A percentile compares a stretch with the other conserved stretches of the same genome.
Conservation (phyloP, 2,329 filamentous ascomycete genomes). For the Talaromyces sp. region DNA sequence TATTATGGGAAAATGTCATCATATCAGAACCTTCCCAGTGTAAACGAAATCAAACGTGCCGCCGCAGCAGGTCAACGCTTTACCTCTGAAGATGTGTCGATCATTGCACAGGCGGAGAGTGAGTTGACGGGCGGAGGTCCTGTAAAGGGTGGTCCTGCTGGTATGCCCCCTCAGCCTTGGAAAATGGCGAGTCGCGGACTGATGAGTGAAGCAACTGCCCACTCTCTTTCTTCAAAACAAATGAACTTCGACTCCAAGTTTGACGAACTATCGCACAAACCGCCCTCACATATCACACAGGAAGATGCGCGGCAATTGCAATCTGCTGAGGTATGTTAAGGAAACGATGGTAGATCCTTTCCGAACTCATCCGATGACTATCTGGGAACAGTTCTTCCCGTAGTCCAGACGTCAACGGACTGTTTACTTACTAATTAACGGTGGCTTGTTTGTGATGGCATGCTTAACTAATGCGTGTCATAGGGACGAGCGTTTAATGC, state of each 20-base stretch:
- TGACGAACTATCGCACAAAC: constrained; percentile 32
- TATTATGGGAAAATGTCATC: constrained; percentile 7
- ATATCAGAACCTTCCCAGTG: constrained; percentile 26
- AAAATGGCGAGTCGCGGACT: too few species aligned
- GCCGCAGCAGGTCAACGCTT: constrained; percentile 33
- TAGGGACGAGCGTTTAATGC: constrained; percentile 35
- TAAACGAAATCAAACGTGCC: constrained; percentile 31
- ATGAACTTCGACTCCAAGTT: constrained; percentile 35
- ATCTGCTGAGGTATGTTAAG: constrained; percentile 27
- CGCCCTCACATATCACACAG: constrained; percentile 31
- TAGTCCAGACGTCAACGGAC: background rate
- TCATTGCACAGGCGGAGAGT: constrained; percentile 32
- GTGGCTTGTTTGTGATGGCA: background rate
- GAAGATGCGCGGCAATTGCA: constrained; percentile 33
- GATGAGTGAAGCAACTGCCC: constrained; percentile 28
- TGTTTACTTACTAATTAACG: background rate
- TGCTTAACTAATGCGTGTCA: background rate
- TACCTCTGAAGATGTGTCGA: constrained; percentile 31
- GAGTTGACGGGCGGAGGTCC: constrained; percentile 31
- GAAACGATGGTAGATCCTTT: background rate
- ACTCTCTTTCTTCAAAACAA: constrained; percentile 32
- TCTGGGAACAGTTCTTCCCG: background rate
- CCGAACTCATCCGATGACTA: background rate
- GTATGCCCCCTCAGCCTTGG: constrained; percentile 18
- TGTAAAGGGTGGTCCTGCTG: constrained; percentile 32